A percentile compares a stretch with the other conserved stretches of the same genome.
These are phyloP conservation scores for Pulchroboletus neoregius DNA, from an alignment of 1,284 basidiomycete species.

Conservation along the genomic window DNA sequence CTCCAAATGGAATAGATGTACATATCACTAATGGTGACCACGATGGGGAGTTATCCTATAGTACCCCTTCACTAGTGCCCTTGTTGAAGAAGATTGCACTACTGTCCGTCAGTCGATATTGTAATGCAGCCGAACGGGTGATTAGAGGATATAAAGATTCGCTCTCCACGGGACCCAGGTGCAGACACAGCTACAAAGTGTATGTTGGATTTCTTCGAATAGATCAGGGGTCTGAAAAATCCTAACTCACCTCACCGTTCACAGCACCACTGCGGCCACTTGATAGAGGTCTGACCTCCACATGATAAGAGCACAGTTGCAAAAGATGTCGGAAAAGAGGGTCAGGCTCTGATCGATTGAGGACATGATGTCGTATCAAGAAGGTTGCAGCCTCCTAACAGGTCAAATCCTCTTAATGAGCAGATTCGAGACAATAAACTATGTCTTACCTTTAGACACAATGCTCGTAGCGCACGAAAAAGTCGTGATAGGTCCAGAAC, in stretches of 20 bases:
- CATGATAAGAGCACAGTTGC: slow-evolving; percentile 58
- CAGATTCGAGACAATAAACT: not conserved
- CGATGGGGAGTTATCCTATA: slow-evolving; percentile 34
- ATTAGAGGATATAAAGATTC: slow-evolving; percentile 38
- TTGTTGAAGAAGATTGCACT: slow-evolving; percentile 65
- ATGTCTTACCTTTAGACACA: slow-evolving; percentile 51
- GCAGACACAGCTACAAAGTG: slow-evolving; percentile 54
- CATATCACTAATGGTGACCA: too few species aligned
- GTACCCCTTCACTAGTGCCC: slow-evolving; percentile 60
- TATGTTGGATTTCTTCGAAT: not conserved
- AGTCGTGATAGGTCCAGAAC: slow-evolving; percentile 50
- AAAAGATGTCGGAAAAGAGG: slow-evolving; percentile 53
- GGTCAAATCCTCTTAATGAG: not conserved
- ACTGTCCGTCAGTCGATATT: slow-evolving; percentile 64
- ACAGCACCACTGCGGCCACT: slow-evolving; percentile 72
- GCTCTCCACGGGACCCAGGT: slow-evolving; percentile 48
- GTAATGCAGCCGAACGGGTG: slow-evolving; percentile 52
- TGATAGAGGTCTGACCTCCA: slow-evolving; percentile 63
- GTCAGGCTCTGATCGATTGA: slow-evolving; percentile 52
- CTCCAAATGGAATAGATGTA: not conserved
- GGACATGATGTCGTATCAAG: slow-evolving; percentile 58
- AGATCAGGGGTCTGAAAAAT: not conserved
- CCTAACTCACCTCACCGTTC: slow-evolving; percentile 59
- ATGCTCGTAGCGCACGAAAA: slow-evolving; percentile 50
- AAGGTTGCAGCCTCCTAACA: slow-evolving; percentile 48